A percentile compares a stretch with the other conserved stretches of the same genome.
phyloP scores from a whole-genome alignment of 2,329 filamentous ascomycete species.

The Bipolaris sorokiniana region DNA sequence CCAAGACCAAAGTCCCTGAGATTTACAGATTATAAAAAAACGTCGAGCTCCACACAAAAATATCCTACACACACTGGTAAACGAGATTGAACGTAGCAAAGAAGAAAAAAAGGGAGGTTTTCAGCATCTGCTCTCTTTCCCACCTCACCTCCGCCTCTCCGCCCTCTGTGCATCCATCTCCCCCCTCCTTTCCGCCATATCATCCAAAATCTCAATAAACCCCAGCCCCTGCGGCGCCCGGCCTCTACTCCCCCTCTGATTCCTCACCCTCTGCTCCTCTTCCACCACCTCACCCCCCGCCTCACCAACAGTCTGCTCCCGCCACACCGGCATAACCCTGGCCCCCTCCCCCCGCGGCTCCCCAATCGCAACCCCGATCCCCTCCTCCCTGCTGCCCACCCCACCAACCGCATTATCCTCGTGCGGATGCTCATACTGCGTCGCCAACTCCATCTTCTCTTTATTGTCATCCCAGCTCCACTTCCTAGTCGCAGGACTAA shows the following conservation, averaged over 20 bases:
- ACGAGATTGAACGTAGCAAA: not conserved
- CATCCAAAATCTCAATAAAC: constrained; percentile 1
- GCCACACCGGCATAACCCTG: not conserved
- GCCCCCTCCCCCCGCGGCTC: not conserved
- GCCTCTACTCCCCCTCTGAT: too few species aligned
- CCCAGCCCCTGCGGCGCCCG: not conserved
- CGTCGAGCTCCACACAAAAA: too few species aligned
- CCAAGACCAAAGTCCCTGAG: too few species aligned
- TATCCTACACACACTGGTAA: too few species aligned
- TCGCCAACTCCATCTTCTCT: not conserved
- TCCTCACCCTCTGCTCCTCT: not conserved
- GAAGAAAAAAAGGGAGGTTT: not conserved
- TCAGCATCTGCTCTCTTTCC: not conserved
- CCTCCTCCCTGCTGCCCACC: too few species aligned
- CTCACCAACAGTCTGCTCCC: not conserved
- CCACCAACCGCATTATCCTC: too few species aligned
- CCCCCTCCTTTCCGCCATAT: not conserved
- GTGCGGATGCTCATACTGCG: not conserved
- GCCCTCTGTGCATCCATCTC: not conserved
- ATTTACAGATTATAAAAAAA: too few species aligned
- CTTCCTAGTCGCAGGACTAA: not conserved
- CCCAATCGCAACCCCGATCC: not conserved
- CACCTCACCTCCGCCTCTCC: not conserved
- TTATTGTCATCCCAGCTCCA: not conserved
- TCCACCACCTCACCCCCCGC: not conserved